A percentile compares a stretch with the other conserved stretches of the same genome.
Evolutionary conservation across 306 rosid species (phyloP).

Genomic region (Oemleria cerasiformis): DNA sequence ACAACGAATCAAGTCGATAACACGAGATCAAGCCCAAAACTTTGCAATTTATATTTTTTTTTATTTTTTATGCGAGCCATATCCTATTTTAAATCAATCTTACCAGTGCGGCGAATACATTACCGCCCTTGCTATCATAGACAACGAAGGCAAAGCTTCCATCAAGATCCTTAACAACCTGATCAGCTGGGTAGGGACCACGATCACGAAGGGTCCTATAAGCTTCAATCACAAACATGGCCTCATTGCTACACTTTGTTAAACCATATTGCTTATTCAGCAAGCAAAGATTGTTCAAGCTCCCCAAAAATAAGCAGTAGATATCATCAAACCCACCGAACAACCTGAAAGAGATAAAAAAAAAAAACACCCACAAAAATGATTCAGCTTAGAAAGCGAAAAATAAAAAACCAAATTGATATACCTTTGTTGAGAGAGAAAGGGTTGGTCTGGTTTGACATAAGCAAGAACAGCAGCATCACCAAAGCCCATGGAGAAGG

Average conservation of each 20-base stretch:
- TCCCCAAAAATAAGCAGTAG: slow-evolving; percentile 83
- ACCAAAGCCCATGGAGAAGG: slow-evolving; percentile 71
- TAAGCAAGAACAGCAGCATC: slow-evolving; percentile 81
- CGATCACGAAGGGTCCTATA: slow-evolving; percentile 84
- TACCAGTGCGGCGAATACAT: slow-evolving; percentile 92
- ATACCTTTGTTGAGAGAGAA: slow-evolving; percentile 50
- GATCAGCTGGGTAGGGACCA: slow-evolving; percentile 98
- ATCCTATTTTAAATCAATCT: too few relatives aligned
- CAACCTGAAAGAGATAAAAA: slow-evolving; percentile 37
- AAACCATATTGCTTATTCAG: slow-evolving; percentile 80
- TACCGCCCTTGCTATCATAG: slow-evolving; percentile 80
- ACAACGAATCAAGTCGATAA: not conserved
- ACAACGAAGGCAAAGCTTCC: slow-evolving; percentile 97
- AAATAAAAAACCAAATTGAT: too few relatives aligned
- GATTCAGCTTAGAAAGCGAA: too few relatives aligned
- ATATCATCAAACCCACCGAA: slow-evolving; percentile 89
- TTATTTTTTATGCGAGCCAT: too few relatives aligned
- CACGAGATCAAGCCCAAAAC: too few relatives aligned
- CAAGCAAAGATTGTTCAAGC: slow-evolving; percentile 57
- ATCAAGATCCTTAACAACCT: slow-evolving; percentile 87
- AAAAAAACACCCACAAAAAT: not conserved
- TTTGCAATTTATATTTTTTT: too few relatives aligned
- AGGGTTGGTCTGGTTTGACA: slow-evolving; percentile 49
- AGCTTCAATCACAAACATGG: slow-evolving; percentile 92
- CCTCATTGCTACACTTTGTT: slow-evolving; percentile 61